phyloP scores from a whole-genome alignment of 2,329 filamentous ascomycete species.

The Talaromyces islandicus region DNA sequence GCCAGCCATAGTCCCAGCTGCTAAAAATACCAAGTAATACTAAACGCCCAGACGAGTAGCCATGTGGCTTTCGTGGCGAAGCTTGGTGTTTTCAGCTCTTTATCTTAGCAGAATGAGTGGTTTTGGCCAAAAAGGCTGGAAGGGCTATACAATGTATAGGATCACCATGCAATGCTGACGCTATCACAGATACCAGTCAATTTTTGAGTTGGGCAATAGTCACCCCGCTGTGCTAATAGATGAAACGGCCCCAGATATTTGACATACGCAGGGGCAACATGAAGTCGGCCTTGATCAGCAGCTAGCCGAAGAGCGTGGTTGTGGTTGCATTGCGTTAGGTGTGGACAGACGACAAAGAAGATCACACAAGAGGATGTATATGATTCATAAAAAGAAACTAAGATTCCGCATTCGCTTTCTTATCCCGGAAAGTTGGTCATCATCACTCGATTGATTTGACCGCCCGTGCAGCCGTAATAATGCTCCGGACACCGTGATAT shows the following conservation, averaged over 20 bases:
- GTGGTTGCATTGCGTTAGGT: not conserved
- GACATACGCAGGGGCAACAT: not conserved
- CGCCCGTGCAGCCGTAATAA: not conserved
- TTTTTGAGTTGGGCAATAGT: not conserved
- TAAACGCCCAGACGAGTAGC: not conserved
- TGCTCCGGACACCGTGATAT: not conserved
- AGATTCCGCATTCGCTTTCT: not conserved
- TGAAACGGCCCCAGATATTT: not conserved
- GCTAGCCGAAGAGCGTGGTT: not conserved
- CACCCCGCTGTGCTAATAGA: not conserved
- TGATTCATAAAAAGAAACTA: no score
- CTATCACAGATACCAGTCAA: not conserved
- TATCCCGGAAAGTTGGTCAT: not conserved
- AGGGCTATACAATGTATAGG: not conserved
- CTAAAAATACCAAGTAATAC: not conserved
- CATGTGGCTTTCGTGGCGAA: not conserved
- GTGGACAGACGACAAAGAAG: not conserved
- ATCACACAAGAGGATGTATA: not conserved
- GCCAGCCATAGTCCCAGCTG: not conserved
- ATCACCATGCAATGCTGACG: not conserved
- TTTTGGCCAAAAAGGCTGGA: not conserved
- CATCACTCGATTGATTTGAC: not conserved
- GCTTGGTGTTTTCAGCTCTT: not conserved
- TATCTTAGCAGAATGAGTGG: not conserved
- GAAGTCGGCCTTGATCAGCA: not conserved